Evolutionary conservation across 192 early-diverging fungal genomes (phyloP), one percentile per base, ranked within the genome.

Genomic region (Coemansia sp.): DNA sequence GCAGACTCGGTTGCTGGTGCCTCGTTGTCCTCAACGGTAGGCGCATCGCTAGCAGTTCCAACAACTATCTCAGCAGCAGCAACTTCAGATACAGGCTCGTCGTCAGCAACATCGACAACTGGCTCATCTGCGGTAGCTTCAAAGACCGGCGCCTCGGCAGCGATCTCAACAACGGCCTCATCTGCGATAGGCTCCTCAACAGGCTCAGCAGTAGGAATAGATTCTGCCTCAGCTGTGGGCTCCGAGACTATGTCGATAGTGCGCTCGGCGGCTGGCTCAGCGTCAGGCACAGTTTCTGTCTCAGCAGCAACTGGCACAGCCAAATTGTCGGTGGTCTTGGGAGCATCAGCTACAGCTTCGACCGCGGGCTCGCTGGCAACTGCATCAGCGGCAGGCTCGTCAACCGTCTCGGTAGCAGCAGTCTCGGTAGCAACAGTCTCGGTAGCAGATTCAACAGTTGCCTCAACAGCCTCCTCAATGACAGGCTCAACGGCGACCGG

Each of bases 311-410:
- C 37, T 12, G 48, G 39, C 15, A 39, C 52, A 9, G 64, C 15
- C 56, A 34, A 66, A n/a, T 8, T 43, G 22, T 12, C 61, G 15
- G 14, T 28, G n/a, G n/a, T 7, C 41, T 43, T 43, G 22, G 14
- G 5, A 43, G 14, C 32, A 32, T 57, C 22, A 17, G 52, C 70
- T 39, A 45, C 33, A 14, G 57, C 8, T 6, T 22, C 20, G 18
- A 11, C 51, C 17, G 38, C 43, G 9, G 61, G 33, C 32, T 65
- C 75, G 12, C 64, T 65, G 58, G 60, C 22, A 9, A 8, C 68
- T 12, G 59, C 11, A 14, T 52, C 51, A 52, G 51, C 17, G 5
- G 51, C 51, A 52, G 51, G 17, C 15, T 52, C 51, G 8, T 18
- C 51, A 52, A 11, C 51, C 2, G 51, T 5, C 0, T 52, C 51